Base-by-base conservation (phyloP, 2,329 filamentous ascomycete genomes). In the Hymenoscyphus occultus region DNA sequence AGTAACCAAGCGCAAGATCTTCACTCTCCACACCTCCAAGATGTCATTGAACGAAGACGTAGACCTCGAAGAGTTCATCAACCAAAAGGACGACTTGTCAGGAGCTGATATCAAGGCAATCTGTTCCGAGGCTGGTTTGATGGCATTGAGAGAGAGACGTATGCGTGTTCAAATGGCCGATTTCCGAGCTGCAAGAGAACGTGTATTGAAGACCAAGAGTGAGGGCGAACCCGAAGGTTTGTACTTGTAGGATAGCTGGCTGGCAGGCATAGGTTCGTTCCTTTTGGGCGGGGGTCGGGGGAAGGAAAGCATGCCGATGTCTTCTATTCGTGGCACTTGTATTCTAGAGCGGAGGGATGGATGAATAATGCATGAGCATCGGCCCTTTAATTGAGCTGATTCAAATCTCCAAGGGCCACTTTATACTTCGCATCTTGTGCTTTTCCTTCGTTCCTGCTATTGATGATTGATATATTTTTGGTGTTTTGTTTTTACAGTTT, bases 111-210 rank as follows among this genome's bases (percentile, higher is more conserved):
- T 99, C 84, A 96, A 98, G 80, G 95, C 95, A 59, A 99, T 99
- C 74, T 99, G 95, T 81, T 97, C 93, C 39, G 95, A 99, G 78
- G 94, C 95, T 56, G 95, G 95, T 78, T 82, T 99, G 76, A 88
- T 98, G 86, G 95, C 95, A 22, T 83, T 99, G 69, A 87, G 95
- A 72, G 95, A 99, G 82, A 86, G 95, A 70, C 89, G 95, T 76
- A 99, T 99, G 95, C 88, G 94, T 64, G 95, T 99, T 65, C 94
- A 98, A 80, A 99, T 99, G 95, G 92, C 93, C 7, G 95, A 99
- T 79, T 99, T 99, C 84, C 84, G 95, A 64, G 85, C 92, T 64
- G 95, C 95, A 31, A 86, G 94, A 73, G 95, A 99, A 81, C 89
- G 92, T 71, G 96, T 99, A 68, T 84, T 99, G 78, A 96, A 96